phyloP scores from a whole-genome alignment of 495 filamentous ascomycete species.

The Penicillium verhagenii region DNA sequence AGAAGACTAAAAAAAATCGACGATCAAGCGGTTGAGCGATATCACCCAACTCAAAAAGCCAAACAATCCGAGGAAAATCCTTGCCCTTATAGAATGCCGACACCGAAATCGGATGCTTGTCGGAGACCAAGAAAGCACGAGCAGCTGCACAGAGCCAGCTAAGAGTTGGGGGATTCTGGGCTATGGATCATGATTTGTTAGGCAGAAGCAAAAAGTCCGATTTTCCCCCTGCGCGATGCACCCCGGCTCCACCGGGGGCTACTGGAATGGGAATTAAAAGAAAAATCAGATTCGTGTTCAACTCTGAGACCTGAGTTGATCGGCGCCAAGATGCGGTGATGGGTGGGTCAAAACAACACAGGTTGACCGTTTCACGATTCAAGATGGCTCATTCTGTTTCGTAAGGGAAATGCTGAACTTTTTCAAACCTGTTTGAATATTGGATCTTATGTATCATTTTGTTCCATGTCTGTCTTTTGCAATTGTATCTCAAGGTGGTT shows the following conservation, averaged over 20 bases:
- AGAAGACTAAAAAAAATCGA: neutral
- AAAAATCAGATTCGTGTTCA: neutral
- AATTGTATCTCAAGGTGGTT: too few species aligned
- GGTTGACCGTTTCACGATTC: neutral
- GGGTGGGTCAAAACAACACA: neutral
- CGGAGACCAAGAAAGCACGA: neutral
- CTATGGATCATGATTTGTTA: neutral
- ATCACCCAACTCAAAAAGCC: neutral
- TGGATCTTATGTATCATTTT: too few species aligned
- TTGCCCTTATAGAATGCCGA: slow-evolving; percentile 1
- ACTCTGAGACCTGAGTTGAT: slow-evolving; percentile 1
- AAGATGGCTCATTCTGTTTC: neutral
- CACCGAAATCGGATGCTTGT: slow-evolving; percentile 8
- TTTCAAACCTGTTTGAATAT: neutral
- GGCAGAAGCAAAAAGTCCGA: neutral
- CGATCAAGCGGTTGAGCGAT: neutral
- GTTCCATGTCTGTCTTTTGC: too few species aligned
- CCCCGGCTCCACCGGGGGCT: neutral
- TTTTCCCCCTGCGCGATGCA: neutral
- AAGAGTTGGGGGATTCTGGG: neutral
- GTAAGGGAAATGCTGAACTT: neutral
- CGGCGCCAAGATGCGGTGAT: neutral
- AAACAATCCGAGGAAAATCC: neutral
- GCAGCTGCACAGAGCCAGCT: neutral
- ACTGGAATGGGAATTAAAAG: neutral